Percentiles rank a stretch among this genome's conserved stretches.
These are phyloP conservation scores for Seiridium unicorne DNA, from an alignment of 2,329 filamentous ascomycete genomes.

Conservation along the genomic window DNA sequence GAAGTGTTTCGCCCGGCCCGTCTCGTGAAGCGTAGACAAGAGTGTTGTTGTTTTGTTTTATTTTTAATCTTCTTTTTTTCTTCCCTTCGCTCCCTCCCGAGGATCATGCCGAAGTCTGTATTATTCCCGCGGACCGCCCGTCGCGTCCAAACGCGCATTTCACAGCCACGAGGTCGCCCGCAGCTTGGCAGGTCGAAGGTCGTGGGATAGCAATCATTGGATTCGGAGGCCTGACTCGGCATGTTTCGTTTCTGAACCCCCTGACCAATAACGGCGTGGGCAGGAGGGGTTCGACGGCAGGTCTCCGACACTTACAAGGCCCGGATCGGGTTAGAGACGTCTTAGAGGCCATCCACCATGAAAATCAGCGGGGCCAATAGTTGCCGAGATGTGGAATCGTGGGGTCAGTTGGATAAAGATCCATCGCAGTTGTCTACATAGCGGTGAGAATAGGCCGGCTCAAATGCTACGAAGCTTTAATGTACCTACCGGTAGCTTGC, in stretches of 20 bases:
- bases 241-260: conserved; percentile 5
- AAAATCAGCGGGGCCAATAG: background rate
- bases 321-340: background rate
- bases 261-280: background rate
- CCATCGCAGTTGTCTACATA: background rate
- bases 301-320: background rate
- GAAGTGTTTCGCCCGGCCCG: background rate
- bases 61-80: background rate
- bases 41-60: background rate
- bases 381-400: background rate
- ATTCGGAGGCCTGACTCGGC: conserved; percentile 3
- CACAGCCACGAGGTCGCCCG: background rate
- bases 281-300: background rate
- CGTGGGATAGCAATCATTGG: background rate
- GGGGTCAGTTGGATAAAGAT: background rate
- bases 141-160: background rate
- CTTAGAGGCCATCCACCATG: background rate
- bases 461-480: background rate
- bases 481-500: background rate
- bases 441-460: background rate
- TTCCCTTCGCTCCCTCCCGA: no score
- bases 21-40: background rate
- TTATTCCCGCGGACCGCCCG: background rate
- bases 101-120: background rate
- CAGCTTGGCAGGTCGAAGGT: background rate